Evolutionary conservation across 805 yeast species (phyloP).

Genomic region (Cyberlindnera misumaiensis): DNA sequence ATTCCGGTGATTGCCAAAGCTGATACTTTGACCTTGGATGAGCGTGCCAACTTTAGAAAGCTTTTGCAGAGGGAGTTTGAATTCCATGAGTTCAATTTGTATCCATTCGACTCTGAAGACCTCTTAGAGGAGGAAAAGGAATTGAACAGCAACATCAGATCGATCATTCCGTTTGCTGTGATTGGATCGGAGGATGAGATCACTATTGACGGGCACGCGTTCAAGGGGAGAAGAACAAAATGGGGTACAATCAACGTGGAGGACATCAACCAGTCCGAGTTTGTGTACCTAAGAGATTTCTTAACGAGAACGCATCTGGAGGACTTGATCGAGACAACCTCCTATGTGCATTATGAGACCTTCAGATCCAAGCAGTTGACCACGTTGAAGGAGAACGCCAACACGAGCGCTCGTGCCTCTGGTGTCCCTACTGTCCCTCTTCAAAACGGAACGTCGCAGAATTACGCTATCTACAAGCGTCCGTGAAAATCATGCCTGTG

Average conservation of each 20-base stretch:
- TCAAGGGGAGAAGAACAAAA: conserved; percentile 85
- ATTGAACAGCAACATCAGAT: conserved; percentile 66
- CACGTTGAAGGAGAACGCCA: conserved; percentile 88
- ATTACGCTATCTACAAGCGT: conserved; percentile 18
- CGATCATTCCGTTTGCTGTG: conserved; percentile 86
- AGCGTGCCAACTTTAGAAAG: conserved; percentile 73
- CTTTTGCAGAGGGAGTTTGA: conserved; percentile 70
- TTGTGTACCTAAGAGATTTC: conserved; percentile 88
- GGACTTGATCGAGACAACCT: conserved; percentile 90
- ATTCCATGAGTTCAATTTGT: conserved; percentile 65
- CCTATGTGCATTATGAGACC: conserved; percentile 81
- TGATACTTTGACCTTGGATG: conserved; percentile 82
- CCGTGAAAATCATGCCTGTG: conserved; percentile 5
- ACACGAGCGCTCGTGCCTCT: conserved; percentile 28
- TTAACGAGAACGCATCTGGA: conserved; percentile 92
- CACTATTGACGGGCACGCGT: conserved; percentile 66
- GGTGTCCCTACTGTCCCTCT: conserved; percentile 5
- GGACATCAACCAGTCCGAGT: conserved; percentile 93
- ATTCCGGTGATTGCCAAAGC: conserved; percentile 94
- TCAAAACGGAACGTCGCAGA: conserved; percentile 7
- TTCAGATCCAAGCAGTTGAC: conserved; percentile 92
- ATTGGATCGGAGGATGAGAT: conserved; percentile 84
- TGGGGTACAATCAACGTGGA: conserved; percentile 95
- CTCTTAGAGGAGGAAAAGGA: conserved; percentile 66
- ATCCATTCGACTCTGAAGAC: conserved; percentile 74